A percentile compares a stretch with the other conserved stretches of the same genome.
Evolutionary conservation across 495 filamentous ascomycete species (phyloP).

Genomic region (Trichoderma asperelloides): DNA sequence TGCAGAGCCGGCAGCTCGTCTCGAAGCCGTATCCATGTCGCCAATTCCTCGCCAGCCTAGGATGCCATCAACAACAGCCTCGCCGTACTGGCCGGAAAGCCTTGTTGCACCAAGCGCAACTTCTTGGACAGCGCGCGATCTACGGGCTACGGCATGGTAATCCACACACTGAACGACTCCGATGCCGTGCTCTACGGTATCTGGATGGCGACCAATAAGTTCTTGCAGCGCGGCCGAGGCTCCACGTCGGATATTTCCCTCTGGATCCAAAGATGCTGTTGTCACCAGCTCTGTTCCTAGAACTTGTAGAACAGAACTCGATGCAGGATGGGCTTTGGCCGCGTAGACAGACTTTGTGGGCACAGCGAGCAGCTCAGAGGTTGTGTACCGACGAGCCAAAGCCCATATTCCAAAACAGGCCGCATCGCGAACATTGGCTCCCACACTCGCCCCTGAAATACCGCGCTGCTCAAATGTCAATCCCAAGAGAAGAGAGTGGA

Average conservation of each 20-base stretch:
- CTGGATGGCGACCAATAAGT: slow-evolving; percentile 83
- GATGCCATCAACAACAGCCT: slow-evolving; percentile 57
- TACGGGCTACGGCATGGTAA: slow-evolving; percentile 82
- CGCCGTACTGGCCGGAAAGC: slow-evolving; percentile 59
- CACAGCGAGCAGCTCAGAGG: slow-evolving; percentile 61
- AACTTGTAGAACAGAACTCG: slow-evolving; percentile 55
- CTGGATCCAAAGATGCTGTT: slow-evolving; percentile 77
- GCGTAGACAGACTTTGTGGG: slow-evolving; percentile 28
- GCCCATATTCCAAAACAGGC: slow-evolving; percentile 95
- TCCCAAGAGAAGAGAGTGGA: slow-evolving; percentile 61
- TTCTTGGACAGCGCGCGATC: slow-evolving; percentile 69
- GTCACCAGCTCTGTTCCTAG: slow-evolving; percentile 72
- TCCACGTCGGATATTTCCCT: slow-evolving; percentile 85
- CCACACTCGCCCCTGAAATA: slow-evolving; percentile 70
- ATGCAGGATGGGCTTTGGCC: slow-evolving; percentile 22
- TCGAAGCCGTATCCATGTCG: slow-evolving; percentile 60
- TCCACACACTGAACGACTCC: slow-evolving; percentile 79
- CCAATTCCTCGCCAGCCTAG: slow-evolving; percentile 84
- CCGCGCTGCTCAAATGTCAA: slow-evolving; percentile 80
- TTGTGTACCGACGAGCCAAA: slow-evolving; percentile 77
- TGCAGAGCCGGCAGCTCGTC: slow-evolving; percentile 60
- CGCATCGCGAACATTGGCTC: slow-evolving; percentile 90
- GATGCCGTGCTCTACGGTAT: slow-evolving; percentile 73
- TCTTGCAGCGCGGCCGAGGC: slow-evolving; percentile 92
- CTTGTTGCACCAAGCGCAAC: slow-evolving; percentile 59